Conservation (phyloP, 2,329 filamentous ascomycete genomes). For the Hortaea werneckii region DNA sequence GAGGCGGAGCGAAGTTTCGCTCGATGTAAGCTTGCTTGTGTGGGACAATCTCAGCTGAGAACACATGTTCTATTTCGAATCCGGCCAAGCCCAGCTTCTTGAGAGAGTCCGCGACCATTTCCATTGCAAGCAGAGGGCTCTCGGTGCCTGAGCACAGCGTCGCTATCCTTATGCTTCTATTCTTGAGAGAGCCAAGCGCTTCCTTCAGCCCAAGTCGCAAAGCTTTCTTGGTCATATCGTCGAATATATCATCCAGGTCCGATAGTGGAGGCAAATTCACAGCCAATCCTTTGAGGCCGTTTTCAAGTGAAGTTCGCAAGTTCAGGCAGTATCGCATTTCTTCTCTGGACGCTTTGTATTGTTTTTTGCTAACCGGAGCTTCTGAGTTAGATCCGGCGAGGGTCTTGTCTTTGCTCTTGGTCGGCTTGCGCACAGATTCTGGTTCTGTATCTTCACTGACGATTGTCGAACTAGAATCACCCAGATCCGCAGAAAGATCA, state of each 20-base stretch:
- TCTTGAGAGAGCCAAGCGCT: slow-evolving; percentile 26
- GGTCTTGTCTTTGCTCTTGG: not conserved
- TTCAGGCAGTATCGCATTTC: not conserved
- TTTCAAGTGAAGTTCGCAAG: too few species aligned
- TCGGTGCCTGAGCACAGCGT: slow-evolving; percentile 76
- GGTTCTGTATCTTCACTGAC: not conserved
- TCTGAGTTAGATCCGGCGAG: not conserved
- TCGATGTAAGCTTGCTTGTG: slow-evolving; percentile 41
- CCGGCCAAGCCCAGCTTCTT: slow-evolving; percentile 4
- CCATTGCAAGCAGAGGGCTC: slow-evolving; percentile 56
- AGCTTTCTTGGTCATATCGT: slow-evolving; percentile 35
- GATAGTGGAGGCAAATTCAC: slow-evolving; percentile 35
- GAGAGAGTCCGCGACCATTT: slow-evolving; percentile 40
- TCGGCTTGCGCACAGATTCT: not conserved
- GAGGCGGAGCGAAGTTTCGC: slow-evolving; percentile 32
- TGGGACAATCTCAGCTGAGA: slow-evolving; percentile 37
- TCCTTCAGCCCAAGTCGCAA: slow-evolving; percentile 24
- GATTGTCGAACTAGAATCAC: not conserved
- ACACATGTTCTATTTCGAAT: slow-evolving; percentile 29
- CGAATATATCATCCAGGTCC: slow-evolving; percentile 40
- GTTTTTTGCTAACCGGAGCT: not conserved
- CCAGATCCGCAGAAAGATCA: not conserved
- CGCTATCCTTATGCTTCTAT: slow-evolving; percentile 43
- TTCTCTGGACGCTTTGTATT: not conserved
- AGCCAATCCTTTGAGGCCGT: slow-evolving; percentile 12